Evolutionary conservation across 352 stramenopile species (phyloP).

Genomic region (Phytophthora pseudosyringae): DNA sequence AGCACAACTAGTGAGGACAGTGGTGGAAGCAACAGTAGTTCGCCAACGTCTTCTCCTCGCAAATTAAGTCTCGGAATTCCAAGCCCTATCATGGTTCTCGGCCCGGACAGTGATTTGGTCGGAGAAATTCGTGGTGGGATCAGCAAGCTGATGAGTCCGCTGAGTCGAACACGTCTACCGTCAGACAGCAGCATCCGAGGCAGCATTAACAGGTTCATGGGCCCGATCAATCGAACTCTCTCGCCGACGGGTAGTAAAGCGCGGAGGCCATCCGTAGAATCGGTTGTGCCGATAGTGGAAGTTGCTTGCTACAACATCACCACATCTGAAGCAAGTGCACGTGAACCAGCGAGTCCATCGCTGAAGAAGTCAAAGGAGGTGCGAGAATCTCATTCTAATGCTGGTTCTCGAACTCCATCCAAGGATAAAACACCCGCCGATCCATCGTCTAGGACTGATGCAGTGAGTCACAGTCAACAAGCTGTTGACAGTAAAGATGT

Average conservation of each 20-base stretch:
- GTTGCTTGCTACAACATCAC: conserved; percentile 21
- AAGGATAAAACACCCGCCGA: not conserved
- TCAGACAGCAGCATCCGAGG: conserved; percentile 34
- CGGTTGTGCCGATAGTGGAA: conserved; percentile 17
- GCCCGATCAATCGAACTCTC: conserved; percentile 29
- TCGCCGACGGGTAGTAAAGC: conserved; percentile 16
- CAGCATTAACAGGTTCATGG: conserved; percentile 33
- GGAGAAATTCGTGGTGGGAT: conserved; percentile 29
- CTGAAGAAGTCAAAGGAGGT: conserved; percentile 13
- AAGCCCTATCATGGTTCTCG: conserved; percentile 28
- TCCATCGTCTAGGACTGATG: not conserved
- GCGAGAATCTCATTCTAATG: not conserved
- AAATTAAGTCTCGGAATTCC: conserved; percentile 27
- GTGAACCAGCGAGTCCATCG: not conserved
- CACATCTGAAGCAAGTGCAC: not conserved
- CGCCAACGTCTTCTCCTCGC: not conserved
- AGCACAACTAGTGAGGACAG: not conserved
- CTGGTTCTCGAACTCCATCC: not conserved
- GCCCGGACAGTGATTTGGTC: conserved; percentile 24
- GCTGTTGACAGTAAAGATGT: not conserved
- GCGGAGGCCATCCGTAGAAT: conserved; percentile 18
- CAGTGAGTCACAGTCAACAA: not conserved
- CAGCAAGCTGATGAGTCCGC: conserved; percentile 35
- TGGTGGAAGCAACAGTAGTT: conserved; percentile 1
- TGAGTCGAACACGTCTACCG: conserved; percentile 19